These are phyloP conservation scores for Hyaloscypha finlandica DNA, from an alignment of 495 filamentous ascomycete genomes.

Conservation along the genomic window DNA sequence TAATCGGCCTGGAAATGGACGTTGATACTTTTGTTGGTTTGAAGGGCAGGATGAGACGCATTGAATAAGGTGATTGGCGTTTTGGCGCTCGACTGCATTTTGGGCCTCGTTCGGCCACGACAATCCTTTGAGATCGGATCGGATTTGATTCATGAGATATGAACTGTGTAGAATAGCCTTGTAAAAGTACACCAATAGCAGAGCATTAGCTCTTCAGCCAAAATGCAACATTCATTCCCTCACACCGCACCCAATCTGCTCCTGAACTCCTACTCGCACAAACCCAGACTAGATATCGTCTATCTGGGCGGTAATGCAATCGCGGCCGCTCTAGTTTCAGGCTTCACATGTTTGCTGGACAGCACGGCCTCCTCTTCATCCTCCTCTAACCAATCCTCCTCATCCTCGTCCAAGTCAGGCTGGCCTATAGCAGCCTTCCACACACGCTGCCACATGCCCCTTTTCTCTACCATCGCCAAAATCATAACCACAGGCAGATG, in stretches of 20 bases:
- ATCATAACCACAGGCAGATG: constrained; percentile 90
- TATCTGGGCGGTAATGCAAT: constrained; percentile 12
- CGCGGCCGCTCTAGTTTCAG: constrained; percentile 16
- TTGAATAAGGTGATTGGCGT: neutral
- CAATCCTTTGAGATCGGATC: neutral
- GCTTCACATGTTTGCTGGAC: constrained; percentile 21
- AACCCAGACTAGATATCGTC: neutral
- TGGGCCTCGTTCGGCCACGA: neutral
- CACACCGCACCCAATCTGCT: neutral
- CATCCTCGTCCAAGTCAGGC: constrained; percentile 44
- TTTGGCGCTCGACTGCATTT: constrained; percentile 4
- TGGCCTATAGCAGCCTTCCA: constrained; percentile 56
- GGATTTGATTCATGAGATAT: constrained; percentile 14
- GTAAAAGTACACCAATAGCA: neutral
- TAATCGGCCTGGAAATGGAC: constrained; percentile 41
- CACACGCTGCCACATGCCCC: constrained; percentile 85
- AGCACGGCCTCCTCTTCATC: constrained; percentile 36
- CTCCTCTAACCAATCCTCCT: constrained; percentile 46
- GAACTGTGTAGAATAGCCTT: constrained; percentile 15
- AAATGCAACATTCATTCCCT: neutral
- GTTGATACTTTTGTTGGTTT: neutral
- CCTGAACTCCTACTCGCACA: constrained; percentile 10
- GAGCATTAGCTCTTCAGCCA: neutral
- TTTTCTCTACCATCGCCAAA: constrained; percentile 90
- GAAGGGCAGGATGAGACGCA: neutral